These are phyloP conservation scores for Talaromyces sp. DNA, from an alignment of 2,329 filamentous ascomycete species.

Conservation along the genomic window DNA sequence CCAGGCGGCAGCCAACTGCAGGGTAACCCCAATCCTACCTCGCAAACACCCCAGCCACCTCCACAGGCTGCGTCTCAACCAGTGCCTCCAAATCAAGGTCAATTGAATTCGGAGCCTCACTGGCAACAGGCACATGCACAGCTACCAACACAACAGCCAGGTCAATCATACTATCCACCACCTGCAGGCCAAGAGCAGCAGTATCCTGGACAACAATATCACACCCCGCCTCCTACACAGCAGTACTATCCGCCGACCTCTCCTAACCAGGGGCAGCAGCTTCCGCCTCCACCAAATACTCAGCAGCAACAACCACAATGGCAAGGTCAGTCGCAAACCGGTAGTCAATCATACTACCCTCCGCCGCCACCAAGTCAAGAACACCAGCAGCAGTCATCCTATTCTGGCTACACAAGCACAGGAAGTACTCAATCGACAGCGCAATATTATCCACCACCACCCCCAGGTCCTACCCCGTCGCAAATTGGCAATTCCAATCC, in stretches of 20 bases:
- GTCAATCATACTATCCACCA: slow-evolving; percentile 9
- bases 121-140: slow-evolving; percentile 16
- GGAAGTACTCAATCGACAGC: slow-evolving; percentile 19
- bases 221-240: slow-evolving; percentile 6
- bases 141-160: slow-evolving; percentile 1
- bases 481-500: background rate
- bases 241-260: slow-evolving; percentile 4
- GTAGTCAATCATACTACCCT: slow-evolving; percentile 13
- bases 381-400: slow-evolving; percentile 8
- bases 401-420: background rate
- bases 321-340: slow-evolving; percentile 12
- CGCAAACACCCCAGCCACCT: slow-evolving; percentile 19
- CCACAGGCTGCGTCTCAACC: slow-evolving; percentile 20
- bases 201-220: slow-evolving; percentile 1
- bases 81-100: slow-evolving; percentile 11
- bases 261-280: slow-evolving; percentile 5
- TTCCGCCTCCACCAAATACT: slow-evolving; percentile 14
- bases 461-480: slow-evolving; percentile 32
- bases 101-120: slow-evolving; percentile 18
- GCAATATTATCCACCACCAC: slow-evolving; percentile 39
- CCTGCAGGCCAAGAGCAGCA: slow-evolving; percentile 1
- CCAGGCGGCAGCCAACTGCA: slow-evolving; percentile 27
- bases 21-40: slow-evolving; percentile 20
- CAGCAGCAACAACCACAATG: slow-evolving; percentile 20
- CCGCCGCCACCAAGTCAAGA: slow-evolving; percentile 14